Conservation (phyloP, 2,329 filamentous ascomycete genomes). For the Fusarium guadeloupense region DNA sequence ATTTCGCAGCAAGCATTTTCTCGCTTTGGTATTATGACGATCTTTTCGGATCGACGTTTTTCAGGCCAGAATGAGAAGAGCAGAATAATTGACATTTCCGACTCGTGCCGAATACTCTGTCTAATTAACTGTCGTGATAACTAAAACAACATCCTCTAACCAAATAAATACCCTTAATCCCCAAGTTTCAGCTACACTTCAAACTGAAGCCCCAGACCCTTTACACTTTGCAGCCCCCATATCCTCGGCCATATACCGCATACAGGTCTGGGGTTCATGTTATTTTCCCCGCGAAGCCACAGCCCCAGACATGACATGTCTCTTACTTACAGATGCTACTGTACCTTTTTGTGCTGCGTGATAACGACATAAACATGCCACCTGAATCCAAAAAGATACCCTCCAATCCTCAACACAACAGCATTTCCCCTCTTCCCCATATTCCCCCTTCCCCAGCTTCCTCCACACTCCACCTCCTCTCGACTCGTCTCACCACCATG, state of each 20-base stretch:
- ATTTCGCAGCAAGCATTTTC: background rate
- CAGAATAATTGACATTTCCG: too few relatives aligned
- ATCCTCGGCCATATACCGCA: background rate
- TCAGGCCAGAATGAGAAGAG: too few relatives aligned
- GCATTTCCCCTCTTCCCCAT: constrained; percentile 9
- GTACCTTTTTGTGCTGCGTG: constrained; percentile 4
- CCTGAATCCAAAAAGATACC: background rate
- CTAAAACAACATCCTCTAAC: background rate
- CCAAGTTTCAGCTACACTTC: constrained; percentile 22
- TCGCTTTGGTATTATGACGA: constrained; percentile 14
- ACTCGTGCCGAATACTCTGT: too few relatives aligned
- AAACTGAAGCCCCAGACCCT: constrained; percentile 5
- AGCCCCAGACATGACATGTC: background rate
- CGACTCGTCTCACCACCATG: constrained; percentile 27
- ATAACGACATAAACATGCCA: background rate
- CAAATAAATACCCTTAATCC: background rate
- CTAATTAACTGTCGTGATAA: constrained; percentile 1
- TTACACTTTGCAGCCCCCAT: background rate
- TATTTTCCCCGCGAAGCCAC: constrained; percentile 4
- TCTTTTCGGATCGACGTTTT: too few relatives aligned
- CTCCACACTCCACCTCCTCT: constrained; percentile 26
- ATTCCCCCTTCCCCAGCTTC: constrained; percentile 18
- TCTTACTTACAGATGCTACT: background rate
- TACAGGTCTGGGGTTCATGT: constrained; percentile 1
- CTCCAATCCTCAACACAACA: background rate